Evolutionary conservation across 345 rosid genomes (phyloP).

Genomic region (Citrus unshiu): DNA sequence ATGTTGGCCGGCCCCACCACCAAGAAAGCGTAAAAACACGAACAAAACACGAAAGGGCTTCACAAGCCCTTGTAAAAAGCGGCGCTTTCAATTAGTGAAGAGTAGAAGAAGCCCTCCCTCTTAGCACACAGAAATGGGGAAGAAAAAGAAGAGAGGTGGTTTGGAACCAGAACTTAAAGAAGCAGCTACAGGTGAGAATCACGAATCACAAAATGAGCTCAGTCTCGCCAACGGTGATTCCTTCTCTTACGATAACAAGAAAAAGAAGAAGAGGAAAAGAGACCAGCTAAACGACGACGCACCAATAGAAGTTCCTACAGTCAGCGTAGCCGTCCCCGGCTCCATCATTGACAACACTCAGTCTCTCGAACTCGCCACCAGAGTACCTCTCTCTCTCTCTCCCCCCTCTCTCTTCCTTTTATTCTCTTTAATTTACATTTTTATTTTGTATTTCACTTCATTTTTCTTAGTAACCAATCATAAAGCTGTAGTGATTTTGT

Average conservation of each 20-base stretch:
- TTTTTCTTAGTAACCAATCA: background rate
- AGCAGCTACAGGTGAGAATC: conserved; percentile 4
- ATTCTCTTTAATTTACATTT: background rate
- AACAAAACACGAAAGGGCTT: background rate
- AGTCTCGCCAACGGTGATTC: conserved; percentile 32
- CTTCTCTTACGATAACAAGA: conserved; percentile 2
- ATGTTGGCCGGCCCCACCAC: no score
- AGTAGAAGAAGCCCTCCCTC: no score
- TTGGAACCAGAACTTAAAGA: conserved; percentile 1
- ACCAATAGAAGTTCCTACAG: conserved; percentile 44
- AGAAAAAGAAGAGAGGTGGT: conserved; percentile 46
- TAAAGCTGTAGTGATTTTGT: background rate
- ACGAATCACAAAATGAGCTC: conserved; percentile 13
- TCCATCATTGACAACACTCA: conserved; percentile 94
- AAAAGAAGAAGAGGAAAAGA: conserved; percentile 31
- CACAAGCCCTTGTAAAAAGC: background rate
- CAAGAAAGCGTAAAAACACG: no score
- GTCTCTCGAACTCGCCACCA: conserved; percentile 90
- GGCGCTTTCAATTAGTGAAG: background rate
- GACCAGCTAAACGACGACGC: conserved; percentile 23
- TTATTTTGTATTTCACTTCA: background rate
- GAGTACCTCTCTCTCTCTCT: conserved; percentile 40
- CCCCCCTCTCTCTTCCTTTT: conserved; percentile 8
- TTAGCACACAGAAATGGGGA: conserved; percentile 42
- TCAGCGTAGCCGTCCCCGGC: conserved; percentile 86